Base-by-base conservation (phyloP, 192 early-diverging fungal species). In the Coemansia pectinata region DNA sequence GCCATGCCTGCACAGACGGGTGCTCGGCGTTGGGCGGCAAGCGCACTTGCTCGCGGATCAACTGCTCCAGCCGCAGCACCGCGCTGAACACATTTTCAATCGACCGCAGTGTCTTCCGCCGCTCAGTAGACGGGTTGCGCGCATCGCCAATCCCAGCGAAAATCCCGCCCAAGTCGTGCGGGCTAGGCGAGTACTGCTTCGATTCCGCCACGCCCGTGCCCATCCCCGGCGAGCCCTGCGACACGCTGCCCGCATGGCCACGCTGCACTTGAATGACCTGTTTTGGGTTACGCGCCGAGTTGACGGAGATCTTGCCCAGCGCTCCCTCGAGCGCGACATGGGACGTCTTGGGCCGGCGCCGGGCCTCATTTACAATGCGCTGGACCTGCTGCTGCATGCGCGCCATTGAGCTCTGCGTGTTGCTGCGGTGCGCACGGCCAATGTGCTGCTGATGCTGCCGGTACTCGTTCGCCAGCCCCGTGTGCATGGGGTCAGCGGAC, bases 301-400 rank as follows among this genome's bases (percentile, higher is more conserved):
- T 90, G 50, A 93, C 82, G 1, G 96, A 91, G 64, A 99, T 96
- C 71, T 94, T 97, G 64, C 97, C 97, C 21, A 99, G 83, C 25
- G 96, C 95, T 17, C 96, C 96, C 76, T 98, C 97, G 52, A 97
- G 81, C 19, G 95, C 88, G 40, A 96, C 92, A 88, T 76, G 45
- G n/a, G 90, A 90, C 33, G 89, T 88, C 64, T 95, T 97, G 41
- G 92, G 94, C 67, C 91, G 91, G 47, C 90, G 86, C 71, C 92
- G 94, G 42, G 96, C 91, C 62, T 92, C 90, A 69, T 95, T 95
- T 66, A 99, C 96, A 68, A 99, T 91, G 29, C 95, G 91, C 83
- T 97, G 92, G 62, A 99, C 93, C 65, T 99, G 96, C 76, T 95
- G 91, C 66, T 98, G 94, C 93, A 99, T 94, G 31, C 86, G 81